These are phyloP conservation scores for Tuber aestivum DNA, from an alignment of 495 filamentous ascomycete genomes.

Conservation along the genomic window DNA sequence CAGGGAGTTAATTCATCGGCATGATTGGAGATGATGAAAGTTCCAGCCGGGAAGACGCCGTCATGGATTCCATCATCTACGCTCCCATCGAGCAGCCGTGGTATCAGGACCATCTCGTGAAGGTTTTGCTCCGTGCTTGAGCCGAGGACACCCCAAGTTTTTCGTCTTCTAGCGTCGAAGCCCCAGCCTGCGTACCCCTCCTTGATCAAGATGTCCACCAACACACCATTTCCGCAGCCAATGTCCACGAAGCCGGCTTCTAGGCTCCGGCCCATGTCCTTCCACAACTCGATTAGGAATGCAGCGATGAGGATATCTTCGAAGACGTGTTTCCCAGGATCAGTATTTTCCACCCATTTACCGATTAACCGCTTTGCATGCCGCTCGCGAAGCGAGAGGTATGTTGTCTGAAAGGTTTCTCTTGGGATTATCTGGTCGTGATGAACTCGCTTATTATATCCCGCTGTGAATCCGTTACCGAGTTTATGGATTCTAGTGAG, in stretches of 20 bases:
- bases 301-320: slow-evolving; percentile 90
- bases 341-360: slow-evolving; percentile 76
- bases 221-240: slow-evolving; percentile 87
- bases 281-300: slow-evolving; percentile 90
- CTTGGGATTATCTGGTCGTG: slow-evolving; percentile 72
- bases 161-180: slow-evolving; percentile 77
- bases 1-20: slow-evolving; percentile 92
- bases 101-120: slow-evolving; percentile 68
- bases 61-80: slow-evolving; percentile 51
- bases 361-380: slow-evolving; percentile 64
- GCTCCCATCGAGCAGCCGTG: slow-evolving; percentile 46
- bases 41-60: slow-evolving; percentile 65
- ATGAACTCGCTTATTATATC: slow-evolving; percentile 67
- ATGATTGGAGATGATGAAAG: slow-evolving; percentile 94
- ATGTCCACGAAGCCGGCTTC: slow-evolving; percentile 95
- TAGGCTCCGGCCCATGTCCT: slow-evolving; percentile 53
- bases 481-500: slow-evolving; percentile 70
- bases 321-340: slow-evolving; percentile 86
- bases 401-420: slow-evolving; percentile 69
- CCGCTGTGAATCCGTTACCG: slow-evolving; percentile 55
- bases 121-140: slow-evolving; percentile 52
- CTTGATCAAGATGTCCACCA: slow-evolving; percentile 74
- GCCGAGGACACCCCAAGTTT: slow-evolving; percentile 72
- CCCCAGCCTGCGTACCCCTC: slow-evolving; percentile 86
- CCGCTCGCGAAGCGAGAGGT: slow-evolving; percentile 67